Evolutionary conservation across 768 basidiomycete species (phyloP), one percentile per base, ranked within the genome.

Genomic region (Boletus sp.): DNA sequence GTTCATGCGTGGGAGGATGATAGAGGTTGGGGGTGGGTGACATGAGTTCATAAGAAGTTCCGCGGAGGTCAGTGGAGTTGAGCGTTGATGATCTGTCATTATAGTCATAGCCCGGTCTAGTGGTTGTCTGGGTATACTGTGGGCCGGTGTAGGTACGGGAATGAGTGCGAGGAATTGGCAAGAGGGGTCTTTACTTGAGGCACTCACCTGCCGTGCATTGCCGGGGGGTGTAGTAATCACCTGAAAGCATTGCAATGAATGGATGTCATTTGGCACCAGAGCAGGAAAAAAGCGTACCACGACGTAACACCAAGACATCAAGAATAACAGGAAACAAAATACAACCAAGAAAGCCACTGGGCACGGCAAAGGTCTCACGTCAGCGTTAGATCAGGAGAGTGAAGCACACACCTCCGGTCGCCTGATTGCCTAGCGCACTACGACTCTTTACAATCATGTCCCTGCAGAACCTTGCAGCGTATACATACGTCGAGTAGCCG

Each of bases 271-370:
- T 13, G 45, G 39, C 9, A 32, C 17, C 47, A 44, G 29, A 40
- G 27, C 13, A 30, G 13, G 33, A 43, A 45, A 50, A 27, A 38
- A 21, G 27, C 79, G 47, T 51, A 90, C 92, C 79, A 81, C 83
- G 21, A 79, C 51, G 71, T 95, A 96, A 14, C 85, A 79, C 92
- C 92, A 93, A 0, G 85, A 41, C 77, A 83, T 78, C 80, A 92
- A 81, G n/a, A 85, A 57, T 43, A 81, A 81, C 21, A 95, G 64
- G 5, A 88, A 53, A 35, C 71, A 73, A 63, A 85, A 93, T 1
- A 85, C 77, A 2, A 79, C 76, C 47, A 94, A 66, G 53, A 89
- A 77, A 4, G 75, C 83, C 55, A 90, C 92, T 94, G 55, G 46
- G 45, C 34, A 38, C 1, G 34, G 27, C 45, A 21, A 17, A 21